Conservation (phyloP, 1,284 basidiomycete species). For the Rhodofomes roseus region DNA sequence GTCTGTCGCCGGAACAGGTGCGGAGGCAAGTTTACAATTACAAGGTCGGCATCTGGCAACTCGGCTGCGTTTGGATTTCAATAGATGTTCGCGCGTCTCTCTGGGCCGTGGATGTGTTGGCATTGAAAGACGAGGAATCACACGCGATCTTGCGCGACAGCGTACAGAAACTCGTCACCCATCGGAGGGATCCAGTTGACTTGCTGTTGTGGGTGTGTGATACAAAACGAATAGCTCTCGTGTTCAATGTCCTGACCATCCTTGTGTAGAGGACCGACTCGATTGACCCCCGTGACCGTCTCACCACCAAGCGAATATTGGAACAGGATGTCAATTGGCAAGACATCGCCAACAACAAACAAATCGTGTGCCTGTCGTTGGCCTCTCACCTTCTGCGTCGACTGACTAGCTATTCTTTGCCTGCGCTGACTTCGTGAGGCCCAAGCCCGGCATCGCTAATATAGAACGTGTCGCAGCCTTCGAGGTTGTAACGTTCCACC, state of each 20-base stretch:
- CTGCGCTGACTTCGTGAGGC: not conserved
- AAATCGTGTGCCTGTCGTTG: too few relatives aligned
- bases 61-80: not conserved
- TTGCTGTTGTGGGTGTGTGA: not conserved
- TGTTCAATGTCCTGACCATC: not conserved
- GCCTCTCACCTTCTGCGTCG: too few relatives aligned
- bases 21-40: not conserved
- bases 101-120: not conserved
- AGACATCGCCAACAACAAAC: too few relatives aligned
- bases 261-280: not conserved
- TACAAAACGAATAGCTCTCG: not conserved
- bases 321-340: too few relatives aligned
- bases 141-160: not conserved
- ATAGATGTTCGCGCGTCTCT: not conserved
- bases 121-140: not conserved
- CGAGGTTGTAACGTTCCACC: not conserved
- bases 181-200: not conserved
- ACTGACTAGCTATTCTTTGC: not conserved
- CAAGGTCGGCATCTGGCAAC: not conserved
- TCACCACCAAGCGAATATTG: too few relatives aligned
- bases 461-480: not conserved
- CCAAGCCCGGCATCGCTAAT: not conserved
- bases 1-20: not conserved
- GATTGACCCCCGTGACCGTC: not conserved
- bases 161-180: not conserved